These are phyloP conservation scores for Eimeria praecox DNA, from an alignment of 169 alveolate genomes.

Conservation along the genomic window DNA sequence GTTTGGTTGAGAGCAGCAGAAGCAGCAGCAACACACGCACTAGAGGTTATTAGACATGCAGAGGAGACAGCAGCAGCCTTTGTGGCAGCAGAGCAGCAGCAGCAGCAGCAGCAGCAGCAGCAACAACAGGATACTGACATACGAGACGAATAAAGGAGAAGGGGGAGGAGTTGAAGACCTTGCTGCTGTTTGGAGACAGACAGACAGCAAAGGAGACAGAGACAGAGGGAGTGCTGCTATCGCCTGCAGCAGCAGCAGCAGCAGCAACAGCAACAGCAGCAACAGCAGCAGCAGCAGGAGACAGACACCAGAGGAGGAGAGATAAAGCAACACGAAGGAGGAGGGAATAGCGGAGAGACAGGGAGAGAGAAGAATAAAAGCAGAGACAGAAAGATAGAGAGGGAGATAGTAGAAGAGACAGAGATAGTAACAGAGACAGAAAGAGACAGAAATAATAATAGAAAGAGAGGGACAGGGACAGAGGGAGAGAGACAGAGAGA, in stretches of 20 bases:
- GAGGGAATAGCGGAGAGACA: too few species aligned
- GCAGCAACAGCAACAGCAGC: neutral
- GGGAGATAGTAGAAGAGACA: too few species aligned
- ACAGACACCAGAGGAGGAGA: neutral
- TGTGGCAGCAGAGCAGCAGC: neutral
- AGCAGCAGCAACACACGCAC: constrained; percentile 20
- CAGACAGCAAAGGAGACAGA: neutral
- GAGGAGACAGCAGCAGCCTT: constrained; percentile 43
- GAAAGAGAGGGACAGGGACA: too few species aligned
- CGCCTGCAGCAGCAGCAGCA: neutral
- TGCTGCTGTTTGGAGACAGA: too few species aligned
- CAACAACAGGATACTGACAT: neutral
- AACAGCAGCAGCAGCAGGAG: neutral
- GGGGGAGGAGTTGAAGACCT: neutral
- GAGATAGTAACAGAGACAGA: too few species aligned
- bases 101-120: neutral
- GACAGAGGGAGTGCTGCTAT: neutral
- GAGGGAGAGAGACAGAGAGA: too few species aligned
- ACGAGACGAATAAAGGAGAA: neutral
- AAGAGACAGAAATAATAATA: too few species aligned
- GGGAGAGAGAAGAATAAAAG: too few species aligned
- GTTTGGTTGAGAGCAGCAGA: constrained; percentile 37
- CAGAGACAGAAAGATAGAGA: too few species aligned
- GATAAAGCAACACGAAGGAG: too few species aligned
- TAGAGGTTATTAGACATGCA: constrained; percentile 1